These are phyloP conservation scores for Ustilago nuda DNA, from an alignment of 1,284 basidiomycete species.

Conservation along the genomic window DNA sequence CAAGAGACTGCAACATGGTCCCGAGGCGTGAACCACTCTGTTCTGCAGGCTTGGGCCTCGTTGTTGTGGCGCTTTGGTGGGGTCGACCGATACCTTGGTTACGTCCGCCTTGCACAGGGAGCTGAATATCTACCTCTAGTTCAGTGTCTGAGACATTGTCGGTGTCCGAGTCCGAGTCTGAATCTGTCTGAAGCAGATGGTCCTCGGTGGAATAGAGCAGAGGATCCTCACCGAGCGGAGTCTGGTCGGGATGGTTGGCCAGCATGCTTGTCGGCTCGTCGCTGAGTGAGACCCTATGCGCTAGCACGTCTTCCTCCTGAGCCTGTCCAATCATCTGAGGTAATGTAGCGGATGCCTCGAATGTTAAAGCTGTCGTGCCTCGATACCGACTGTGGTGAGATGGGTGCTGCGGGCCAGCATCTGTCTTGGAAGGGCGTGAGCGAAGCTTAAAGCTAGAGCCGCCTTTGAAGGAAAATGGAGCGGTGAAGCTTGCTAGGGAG, in stretches of 20 bases:
- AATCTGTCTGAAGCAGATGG: conserved; percentile 46
- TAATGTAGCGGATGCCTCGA: not conserved
- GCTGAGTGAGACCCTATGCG: conserved; percentile 28
- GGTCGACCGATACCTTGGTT: not conserved
- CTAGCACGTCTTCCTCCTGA: conserved; percentile 10
- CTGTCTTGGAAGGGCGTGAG: conserved; percentile 22
- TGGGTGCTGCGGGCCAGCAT: not conserved
- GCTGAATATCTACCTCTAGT: not conserved
- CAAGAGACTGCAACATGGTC: conserved; percentile 73
- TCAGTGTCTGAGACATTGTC: conserved; percentile 40
- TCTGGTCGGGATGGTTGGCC: conserved; percentile 47
- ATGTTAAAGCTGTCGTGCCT: not conserved
- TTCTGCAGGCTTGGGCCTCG: not conserved
- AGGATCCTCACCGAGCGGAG: conserved; percentile 58
- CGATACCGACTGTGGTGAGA: not conserved
- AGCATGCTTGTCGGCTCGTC: conserved; percentile 56
- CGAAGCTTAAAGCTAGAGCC: conserved; percentile 42
- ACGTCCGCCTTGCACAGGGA: not conserved
- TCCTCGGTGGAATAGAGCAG: conserved; percentile 51
- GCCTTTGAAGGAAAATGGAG: conserved; percentile 31
- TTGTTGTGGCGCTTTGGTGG: not conserved
- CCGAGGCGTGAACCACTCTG: not conserved
- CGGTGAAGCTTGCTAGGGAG: conserved; percentile 35
- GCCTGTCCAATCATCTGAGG: not conserved
- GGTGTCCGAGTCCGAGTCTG: conserved; percentile 30